Conservation (phyloP, 768 basidiomycete species). For the Pseudohyphozyma bogoriensis region DNA sequence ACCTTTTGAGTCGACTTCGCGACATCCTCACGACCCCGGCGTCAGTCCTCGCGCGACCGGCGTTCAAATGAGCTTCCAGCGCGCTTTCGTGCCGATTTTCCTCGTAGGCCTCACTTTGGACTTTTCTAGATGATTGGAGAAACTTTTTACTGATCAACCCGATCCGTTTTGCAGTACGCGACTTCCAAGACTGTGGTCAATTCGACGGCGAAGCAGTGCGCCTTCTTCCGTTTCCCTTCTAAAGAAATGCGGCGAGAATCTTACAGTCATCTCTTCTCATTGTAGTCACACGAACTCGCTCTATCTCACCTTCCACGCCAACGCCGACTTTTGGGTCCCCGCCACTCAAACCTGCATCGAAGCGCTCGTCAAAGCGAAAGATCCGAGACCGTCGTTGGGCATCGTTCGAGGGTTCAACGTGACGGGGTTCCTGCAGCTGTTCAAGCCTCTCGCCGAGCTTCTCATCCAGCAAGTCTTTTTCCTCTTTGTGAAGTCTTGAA, state of each 20-base stretch:
- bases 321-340: conserved; percentile 43
- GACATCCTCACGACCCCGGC: background rate
- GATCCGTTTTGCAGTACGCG: background rate
- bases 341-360: conserved; percentile 43
- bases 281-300: conserved; percentile 39
- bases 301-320: conserved; percentile 44
- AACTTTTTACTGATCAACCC: background rate
- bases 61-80: conserved; percentile 53
- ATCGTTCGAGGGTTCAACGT: background rate
- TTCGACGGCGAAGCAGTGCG: background rate
- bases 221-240: background rate
- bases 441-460: conserved; percentile 46
- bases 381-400: background rate
- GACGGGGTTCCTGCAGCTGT: too few species aligned
- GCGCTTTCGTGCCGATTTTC: conserved; percentile 52
- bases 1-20: background rate
- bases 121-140: background rate
- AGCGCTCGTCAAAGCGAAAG: conserved; percentile 24
- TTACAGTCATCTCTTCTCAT: conserved; percentile 2
- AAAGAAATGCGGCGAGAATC: too few species aligned
- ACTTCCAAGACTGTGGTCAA: background rate
- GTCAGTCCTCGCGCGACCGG: conserved; percentile 46
- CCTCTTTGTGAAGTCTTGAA: background rate
- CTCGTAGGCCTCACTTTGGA: too few species aligned
- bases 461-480: conserved; percentile 33